Evolutionary conservation across 1,139 yeast genomes (phyloP).

Genomic region (Diutina siamensis): DNA sequence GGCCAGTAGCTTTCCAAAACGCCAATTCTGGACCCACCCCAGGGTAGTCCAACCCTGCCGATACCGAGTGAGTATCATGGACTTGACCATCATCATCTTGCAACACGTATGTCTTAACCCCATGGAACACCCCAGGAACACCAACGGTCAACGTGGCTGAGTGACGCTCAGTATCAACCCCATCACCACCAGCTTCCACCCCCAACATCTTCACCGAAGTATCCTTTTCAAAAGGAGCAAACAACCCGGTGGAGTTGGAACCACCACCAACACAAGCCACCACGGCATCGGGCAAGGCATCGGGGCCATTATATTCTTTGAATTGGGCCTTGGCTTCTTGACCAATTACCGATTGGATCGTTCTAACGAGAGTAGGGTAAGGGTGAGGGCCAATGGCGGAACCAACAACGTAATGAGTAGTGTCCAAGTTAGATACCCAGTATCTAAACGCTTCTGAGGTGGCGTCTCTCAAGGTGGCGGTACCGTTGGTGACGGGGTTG

Average conservation of each 20-base stretch:
- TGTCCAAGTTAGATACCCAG: conserved; percentile 83
- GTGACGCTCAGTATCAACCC: conserved; percentile 74
- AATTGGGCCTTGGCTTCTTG: conserved; percentile 89
- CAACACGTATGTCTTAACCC: conserved; percentile 86
- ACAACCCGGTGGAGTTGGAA: conserved; percentile 91
- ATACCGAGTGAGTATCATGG: conserved; percentile 93
- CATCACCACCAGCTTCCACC: conserved; percentile 99
- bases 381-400: conserved; percentile 99
- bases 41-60: conserved; percentile 98
- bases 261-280: conserved; percentile 99
- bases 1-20: conserved; percentile 85
- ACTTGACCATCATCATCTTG: conserved; percentile 93
- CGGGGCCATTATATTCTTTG: conserved; percentile 51
- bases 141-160: conserved; percentile 93
- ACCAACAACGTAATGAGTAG: conserved; percentile 92
- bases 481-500: conserved; percentile 87
- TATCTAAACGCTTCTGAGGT: conserved; percentile 92
- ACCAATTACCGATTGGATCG: conserved; percentile 97
- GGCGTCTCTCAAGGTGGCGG: conserved; percentile 93
- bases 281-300: conserved; percentile 81
- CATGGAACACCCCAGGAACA: conserved; percentile 95
- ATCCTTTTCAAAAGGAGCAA: conserved; percentile 86
- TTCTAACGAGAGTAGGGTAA: conserved; percentile 92
- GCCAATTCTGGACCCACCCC: conserved; percentile 99
- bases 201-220: conserved; percentile 70